Percentiles rank a stretch among this genome's conserved stretches.
phyloP scores from a whole-genome alignment of 2,329 filamentous ascomycete species.

The Hymenoscyphus albidus region DNA sequence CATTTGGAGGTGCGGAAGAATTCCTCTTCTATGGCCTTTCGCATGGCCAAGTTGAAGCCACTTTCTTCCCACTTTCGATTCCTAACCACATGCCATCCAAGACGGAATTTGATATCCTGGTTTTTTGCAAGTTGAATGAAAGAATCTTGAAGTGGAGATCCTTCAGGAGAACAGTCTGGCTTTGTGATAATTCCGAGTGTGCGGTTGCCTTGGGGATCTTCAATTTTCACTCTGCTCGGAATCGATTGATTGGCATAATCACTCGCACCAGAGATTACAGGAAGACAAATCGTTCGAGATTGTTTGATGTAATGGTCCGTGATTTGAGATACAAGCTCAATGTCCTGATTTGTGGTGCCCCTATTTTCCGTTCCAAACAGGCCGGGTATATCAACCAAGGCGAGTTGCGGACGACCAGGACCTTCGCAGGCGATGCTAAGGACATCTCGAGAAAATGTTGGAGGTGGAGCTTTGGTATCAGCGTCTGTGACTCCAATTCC shows the following conservation, averaged over 20 bases:
- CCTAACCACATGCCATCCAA: slow-evolving; percentile 48
- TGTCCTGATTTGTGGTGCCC: slow-evolving; percentile 8
- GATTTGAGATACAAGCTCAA: slow-evolving; percentile 27
- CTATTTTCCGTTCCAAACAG: slow-evolving; percentile 22
- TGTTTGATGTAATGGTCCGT: slow-evolving; percentile 40
- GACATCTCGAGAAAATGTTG: slow-evolving; percentile 29
- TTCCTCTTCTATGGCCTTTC: slow-evolving; percentile 23
- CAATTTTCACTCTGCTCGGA: slow-evolving; percentile 35
- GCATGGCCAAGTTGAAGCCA: slow-evolving; percentile 28
- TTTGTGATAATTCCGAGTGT: slow-evolving; percentile 47
- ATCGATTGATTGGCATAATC: slow-evolving; percentile 42
- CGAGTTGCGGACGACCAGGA: slow-evolving; percentile 26
- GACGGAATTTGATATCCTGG: slow-evolving; percentile 38
- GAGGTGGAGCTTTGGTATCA: not conserved
- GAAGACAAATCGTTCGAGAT: slow-evolving; percentile 43
- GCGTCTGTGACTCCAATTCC: slow-evolving; percentile 18
- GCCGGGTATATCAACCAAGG: slow-evolving; percentile 37
- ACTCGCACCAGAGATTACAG: slow-evolving; percentile 43
- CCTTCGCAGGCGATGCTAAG: slow-evolving; percentile 31
- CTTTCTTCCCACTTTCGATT: slow-evolving; percentile 42
- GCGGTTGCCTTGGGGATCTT: slow-evolving; percentile 36
- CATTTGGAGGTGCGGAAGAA: slow-evolving; percentile 32
- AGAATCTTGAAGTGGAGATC: slow-evolving; percentile 20
- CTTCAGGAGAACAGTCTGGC: slow-evolving; percentile 33
- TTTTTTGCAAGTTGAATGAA: slow-evolving; percentile 40